Conservation (phyloP, 495 filamentous ascomycete species). For the Podospora appendiculata region DNA sequence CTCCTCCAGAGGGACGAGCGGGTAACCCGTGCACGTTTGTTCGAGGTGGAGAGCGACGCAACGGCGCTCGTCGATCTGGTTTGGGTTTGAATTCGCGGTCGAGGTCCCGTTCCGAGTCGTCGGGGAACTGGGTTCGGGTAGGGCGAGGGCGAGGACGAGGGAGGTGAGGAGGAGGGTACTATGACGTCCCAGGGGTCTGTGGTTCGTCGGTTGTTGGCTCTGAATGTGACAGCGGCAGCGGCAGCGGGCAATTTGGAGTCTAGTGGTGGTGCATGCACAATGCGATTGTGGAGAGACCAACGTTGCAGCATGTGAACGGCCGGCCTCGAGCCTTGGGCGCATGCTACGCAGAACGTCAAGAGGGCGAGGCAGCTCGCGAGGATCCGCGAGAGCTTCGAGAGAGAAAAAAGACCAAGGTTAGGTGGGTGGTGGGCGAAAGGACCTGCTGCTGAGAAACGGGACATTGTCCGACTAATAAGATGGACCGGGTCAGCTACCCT, state of each 20-base stretch:
- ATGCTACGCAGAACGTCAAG: neutral
- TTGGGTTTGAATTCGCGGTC: neutral
- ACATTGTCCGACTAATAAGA: neutral
- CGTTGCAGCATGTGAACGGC: neutral
- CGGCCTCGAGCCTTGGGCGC: neutral
- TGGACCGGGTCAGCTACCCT: neutral
- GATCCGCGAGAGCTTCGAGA: neutral
- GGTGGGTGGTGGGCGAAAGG: no score
- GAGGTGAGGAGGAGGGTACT: no score
- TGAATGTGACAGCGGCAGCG: no score
- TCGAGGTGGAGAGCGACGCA: neutral
- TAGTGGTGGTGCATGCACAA: neutral
- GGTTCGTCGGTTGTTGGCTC: no score
- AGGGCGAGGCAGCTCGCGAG: neutral
- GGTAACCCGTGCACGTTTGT: conserved; percentile 2
- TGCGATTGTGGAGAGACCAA: neutral
- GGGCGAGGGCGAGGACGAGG: no score
- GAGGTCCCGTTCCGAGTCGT: no score
- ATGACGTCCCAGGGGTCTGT: no score
- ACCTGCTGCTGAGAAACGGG: neutral
- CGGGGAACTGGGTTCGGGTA: no score
- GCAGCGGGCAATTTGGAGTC: no score
- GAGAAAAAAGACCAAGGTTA: no score
- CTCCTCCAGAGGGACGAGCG: conserved; percentile 55
- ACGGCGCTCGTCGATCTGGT: neutral